phyloP scores from a whole-genome alignment of 1,284 basidiomycete species.

The Sporisorium graminicola region DNA sequence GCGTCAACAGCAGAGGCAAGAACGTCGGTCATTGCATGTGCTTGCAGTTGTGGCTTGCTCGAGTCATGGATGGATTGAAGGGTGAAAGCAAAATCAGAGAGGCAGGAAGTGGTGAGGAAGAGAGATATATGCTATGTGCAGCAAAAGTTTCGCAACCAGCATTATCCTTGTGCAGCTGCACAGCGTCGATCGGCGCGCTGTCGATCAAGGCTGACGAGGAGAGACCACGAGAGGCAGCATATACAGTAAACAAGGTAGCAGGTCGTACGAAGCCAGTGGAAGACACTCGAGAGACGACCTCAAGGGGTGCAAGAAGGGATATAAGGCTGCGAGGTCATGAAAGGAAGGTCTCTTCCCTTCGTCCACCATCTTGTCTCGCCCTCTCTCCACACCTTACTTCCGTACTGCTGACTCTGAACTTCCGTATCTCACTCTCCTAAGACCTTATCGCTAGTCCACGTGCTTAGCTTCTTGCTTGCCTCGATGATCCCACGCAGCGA shows the following conservation, averaged over 20 bases:
- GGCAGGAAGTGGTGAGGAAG: neutral
- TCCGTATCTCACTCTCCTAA: neutral
- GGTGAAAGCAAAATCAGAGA: neutral
- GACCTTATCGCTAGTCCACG: neutral
- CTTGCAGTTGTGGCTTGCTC: conserved; percentile 16
- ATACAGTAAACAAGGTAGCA: neutral
- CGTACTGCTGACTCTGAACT: neutral
- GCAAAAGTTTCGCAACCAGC: conserved; percentile 33
- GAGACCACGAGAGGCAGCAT: conserved; percentile 8
- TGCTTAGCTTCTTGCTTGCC: neutral
- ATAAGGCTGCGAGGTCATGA: conserved; percentile 8
- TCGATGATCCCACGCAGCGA: conserved; percentile 37
- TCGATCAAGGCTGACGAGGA: neutral
- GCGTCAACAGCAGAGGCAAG: neutral
- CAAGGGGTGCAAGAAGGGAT: conserved; percentile 7
- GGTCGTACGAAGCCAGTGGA: neutral
- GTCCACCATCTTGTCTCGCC: conserved; percentile 5
- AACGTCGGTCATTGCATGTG: conserved; percentile 10
- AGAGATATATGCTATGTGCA: conserved; percentile 43
- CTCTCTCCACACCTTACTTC: neutral
- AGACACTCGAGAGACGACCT: neutral
- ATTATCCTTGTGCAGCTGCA: conserved; percentile 14
- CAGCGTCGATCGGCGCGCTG: conserved; percentile 31
- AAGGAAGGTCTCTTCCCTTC: neutral
- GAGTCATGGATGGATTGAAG: neutral